Evolutionary conservation across 78 protist species (phyloP), one percentile per base, ranked within the genome.

Genomic region (Bigelowiella natans): DNA sequence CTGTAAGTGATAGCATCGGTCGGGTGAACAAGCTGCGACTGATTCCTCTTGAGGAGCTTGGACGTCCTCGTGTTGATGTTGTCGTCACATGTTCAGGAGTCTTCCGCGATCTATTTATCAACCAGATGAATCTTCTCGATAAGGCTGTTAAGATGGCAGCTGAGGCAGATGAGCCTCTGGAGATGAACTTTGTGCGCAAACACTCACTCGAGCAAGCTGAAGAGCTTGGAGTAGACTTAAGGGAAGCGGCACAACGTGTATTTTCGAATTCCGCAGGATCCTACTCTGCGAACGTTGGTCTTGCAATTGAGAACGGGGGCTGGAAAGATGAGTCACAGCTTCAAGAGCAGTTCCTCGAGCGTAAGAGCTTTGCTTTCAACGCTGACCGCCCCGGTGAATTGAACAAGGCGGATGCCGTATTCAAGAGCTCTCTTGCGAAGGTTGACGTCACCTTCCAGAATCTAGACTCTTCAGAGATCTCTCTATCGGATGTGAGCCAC

Each of bases 381-480:
- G 93, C 93, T 30, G 93, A 91, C 93, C 1, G 3, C 63, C 93
- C 93, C 30, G 93, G 93, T 64, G 29, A 40, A 38, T 83, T 91
- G 86, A 89, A 91, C 38, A 28, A 36, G 31, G 29, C 18, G 37
- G 36, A 11, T 30, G 93, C 11, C 37, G 29, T 85, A 28, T 91
- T 91, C 93, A 36, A 73, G 88, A 38, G 88, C 37, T 51, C 90
- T 26, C 93, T 91, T 82, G 11, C 1, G 82, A 26, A 34, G 28
- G 90, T 86, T 1, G 93, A 91, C 87, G 89, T 64, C 39, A 91
- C 93, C 37, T 91, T 91, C 93, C 93, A 91, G 86, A 91, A 91
- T 90, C 93, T 91, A 39, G 93, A 91, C 90, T 91, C 93, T 26
- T 91, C 93, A n/a, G 93, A 91, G 64, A 91, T 91, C 90, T 91